Evolutionary conservation across 169 alveolate genomes (phyloP), one percentile per base, ranked within the genome.

Genomic region (Plasmodium sp.): DNA sequence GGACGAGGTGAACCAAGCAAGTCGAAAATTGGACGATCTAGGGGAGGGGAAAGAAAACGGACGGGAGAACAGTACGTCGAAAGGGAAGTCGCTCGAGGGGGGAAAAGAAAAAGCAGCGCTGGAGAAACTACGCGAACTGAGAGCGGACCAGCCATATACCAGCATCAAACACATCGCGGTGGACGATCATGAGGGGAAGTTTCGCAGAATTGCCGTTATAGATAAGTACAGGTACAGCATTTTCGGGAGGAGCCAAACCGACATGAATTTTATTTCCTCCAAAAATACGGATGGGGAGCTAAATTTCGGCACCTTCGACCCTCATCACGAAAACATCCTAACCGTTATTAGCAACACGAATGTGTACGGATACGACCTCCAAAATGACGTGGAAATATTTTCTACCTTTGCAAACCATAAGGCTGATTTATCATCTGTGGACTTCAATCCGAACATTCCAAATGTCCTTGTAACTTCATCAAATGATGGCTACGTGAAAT

Each of bases 361-460:
- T 80, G 74, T 90, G 73, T 90, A 90, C 72, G 94, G 94, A 9
- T 90, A 90, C 51, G 94, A 90, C 83, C 45, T 81, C n/a, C 80
- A 71, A 81, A 90, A 83, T 67, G 83, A 90, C 74, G 83, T 41
- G 58, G 58, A 62, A 43, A 90, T 81, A 36, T 90, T 90, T 90
- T 90, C 94, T 1, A 27, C 94, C 48, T 74, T 80, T 90, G 81
- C 86, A n/a, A 93, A 85, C 48, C 98, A 97, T 81, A 77, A 88
- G 33, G 96, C 96, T 34, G 93, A 93, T 54, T 83, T 97, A 62
- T 86, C 96, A 31, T 95, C 96, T 22, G 6, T 97, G 2, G 98
- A 97, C 92, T 98, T 96, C 92, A 98, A 98, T 84, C 98, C 99
- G 4, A 97, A 97, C 79, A 97, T 98, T 43, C 99, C 99, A 1